Percentiles rank a stretch among this genome's conserved stretches.
Conservation (phyloP, 2,329 filamentous ascomycete genomes). For the Colletotrichum graminicola region DNA sequence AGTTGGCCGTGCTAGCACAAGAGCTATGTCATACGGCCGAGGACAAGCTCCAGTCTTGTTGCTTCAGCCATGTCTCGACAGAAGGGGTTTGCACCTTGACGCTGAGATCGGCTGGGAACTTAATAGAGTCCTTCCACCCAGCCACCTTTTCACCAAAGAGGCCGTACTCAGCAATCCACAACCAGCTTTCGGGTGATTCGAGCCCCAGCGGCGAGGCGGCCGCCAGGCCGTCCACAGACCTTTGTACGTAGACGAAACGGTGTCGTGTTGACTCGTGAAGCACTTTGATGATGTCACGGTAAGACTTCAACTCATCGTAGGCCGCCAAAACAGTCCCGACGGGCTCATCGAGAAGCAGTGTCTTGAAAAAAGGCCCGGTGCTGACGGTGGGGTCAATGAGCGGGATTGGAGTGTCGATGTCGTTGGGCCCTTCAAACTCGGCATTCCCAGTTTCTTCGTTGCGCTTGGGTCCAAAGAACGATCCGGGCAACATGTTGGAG, state of each 20-base stretch:
- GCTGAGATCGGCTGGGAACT: neutral
- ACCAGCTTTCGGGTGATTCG: conserved; percentile 10
- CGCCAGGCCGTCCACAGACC: conserved; percentile 50
- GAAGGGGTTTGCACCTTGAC: neutral
- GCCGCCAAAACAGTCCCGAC: conserved; percentile 58
- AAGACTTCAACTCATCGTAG: conserved; percentile 55
- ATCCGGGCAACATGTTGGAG: conserved; percentile 13
- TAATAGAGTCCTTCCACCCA: conserved; percentile 25
- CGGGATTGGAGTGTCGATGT: neutral
- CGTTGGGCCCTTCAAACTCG: conserved; percentile 15
- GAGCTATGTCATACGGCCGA: neutral
- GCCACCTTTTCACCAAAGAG: conserved; percentile 15
- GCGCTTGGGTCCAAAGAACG: neutral
- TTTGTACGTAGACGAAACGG: conserved; percentile 48
- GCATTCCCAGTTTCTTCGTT: neutral
- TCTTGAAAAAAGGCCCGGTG: conserved; percentile 59
- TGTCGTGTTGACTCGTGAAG: conserved; percentile 55
- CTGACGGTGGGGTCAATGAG: conserved; percentile 54
- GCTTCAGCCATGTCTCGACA: conserved; percentile 5
- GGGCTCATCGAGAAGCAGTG: conserved; percentile 56
- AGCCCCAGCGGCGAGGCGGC: conserved; percentile 8
- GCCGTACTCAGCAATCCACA: conserved; percentile 20
- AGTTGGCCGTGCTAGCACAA: neutral
- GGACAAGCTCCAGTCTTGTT: conserved; percentile 11
- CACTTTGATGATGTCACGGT: conserved; percentile 48